Base-by-base conservation (phyloP, 202 grass and related monocot species). In the Digitaria exilis region DNA sequence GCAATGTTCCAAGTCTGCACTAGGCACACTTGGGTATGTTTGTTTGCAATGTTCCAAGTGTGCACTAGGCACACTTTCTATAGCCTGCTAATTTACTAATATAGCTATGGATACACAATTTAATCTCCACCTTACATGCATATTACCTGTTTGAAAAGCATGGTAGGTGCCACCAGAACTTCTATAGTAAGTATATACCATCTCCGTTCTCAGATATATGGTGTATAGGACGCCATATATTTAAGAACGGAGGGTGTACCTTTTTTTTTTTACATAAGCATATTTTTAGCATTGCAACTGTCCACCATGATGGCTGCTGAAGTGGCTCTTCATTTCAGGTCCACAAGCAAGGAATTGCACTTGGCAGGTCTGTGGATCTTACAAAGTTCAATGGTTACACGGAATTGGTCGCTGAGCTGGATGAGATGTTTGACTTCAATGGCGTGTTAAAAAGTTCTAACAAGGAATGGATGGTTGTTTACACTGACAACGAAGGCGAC, bases 301-400 rank as follows among this genome's bases (percentile, higher is more conserved):
- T 64, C 26, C 15, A 48, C 32, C 7, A 44, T 65, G 64, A 51
- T 85, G 43, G 56, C 43, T n/a, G 37, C 37, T 84, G 3, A 65
- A 19, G 29, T 28, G 60, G 65, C 12, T 84, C 21, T 21, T 24
- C 17, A 75, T 84, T 88, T 84, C 45, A 98, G 96, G 96, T 98
- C 74, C 96, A 98, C 75, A 98, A 94, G 80, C 96, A 98, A 80
- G 96, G 96, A 77, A 95, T 95, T 84, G 91, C 96, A 25, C 88
- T 98, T 66, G 93, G 96, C 24, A 92, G 96, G 72, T 98, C 96
- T 45, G 91, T 98, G 55, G 93, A 98, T 71, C 90, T 98, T 59
- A 92, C 87, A 6, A 98, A 96, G 85, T 98, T 98, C 29, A 89
- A 80, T 55, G 73, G 80, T 65, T 98, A 98, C 18, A 73, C 76